Percentiles rank a stretch among this genome's conserved stretches.
These are phyloP conservation scores for Eutrema salsugineum DNA, from an alignment of 441 rosid species.

Conservation along the genomic window DNA sequence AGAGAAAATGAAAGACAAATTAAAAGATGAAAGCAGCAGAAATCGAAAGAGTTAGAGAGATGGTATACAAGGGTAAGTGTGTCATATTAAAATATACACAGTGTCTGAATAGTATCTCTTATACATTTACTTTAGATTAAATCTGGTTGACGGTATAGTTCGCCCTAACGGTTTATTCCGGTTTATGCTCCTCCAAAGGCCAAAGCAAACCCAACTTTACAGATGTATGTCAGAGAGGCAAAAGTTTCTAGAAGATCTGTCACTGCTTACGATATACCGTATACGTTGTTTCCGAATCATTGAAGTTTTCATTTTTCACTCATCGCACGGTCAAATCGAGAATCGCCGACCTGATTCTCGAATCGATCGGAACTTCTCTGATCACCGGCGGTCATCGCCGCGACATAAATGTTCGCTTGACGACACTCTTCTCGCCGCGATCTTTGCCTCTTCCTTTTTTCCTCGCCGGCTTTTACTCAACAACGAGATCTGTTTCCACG, in stretches of 20 bases:
- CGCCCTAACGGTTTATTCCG: slow-evolving; percentile 14
- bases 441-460: background rate
- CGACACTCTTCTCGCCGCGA: slow-evolving; percentile 11
- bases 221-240: slow-evolving; percentile 13
- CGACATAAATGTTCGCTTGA: background rate
- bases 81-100: too few species aligned
- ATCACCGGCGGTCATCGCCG: background rate
- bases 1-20: too few species aligned
- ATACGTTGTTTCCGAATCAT: background rate
- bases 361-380: background rate
- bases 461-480: background rate
- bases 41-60: too few species aligned
- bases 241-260: slow-evolving; percentile 2
- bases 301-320: background rate
- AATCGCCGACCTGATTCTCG: background rate
- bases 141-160: slow-evolving; percentile 19
- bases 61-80: too few species aligned
- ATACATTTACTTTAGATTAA: too few species aligned
- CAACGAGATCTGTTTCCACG: slow-evolving; percentile 17
- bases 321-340: slow-evolving; percentile 8
- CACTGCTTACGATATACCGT: slow-evolving; percentile 2
- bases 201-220: slow-evolving; percentile 2
- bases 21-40: too few species aligned
- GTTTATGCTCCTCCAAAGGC: slow-evolving; percentile 11
- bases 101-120: too few species aligned